Conservation (phyloP, 2,329 filamentous ascomycete species). For the Epichloe scottii region DNA sequence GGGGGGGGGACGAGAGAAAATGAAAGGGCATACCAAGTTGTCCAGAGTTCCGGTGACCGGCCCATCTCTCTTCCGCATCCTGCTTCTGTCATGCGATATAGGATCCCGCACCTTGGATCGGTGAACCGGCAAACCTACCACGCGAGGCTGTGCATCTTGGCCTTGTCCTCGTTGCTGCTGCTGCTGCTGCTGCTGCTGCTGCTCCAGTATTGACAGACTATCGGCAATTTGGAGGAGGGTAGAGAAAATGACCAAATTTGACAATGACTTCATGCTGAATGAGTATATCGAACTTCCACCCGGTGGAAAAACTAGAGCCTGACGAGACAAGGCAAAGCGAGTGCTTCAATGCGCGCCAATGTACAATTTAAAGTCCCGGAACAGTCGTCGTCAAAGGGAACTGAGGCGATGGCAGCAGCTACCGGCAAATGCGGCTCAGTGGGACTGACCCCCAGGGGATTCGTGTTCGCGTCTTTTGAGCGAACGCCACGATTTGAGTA, state of each 20-base stretch:
- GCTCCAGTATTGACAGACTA: slow-evolving; percentile 14
- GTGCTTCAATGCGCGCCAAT: neutral
- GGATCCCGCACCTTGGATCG: slow-evolving; percentile 26
- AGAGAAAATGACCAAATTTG: slow-evolving; percentile 12
- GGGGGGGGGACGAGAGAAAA: neutral
- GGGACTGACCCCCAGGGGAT: slow-evolving; percentile 1
- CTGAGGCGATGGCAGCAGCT: neutral
- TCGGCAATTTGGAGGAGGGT: neutral
- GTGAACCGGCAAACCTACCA: slow-evolving; percentile 33
- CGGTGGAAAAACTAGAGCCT: neutral
- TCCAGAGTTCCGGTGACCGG: slow-evolving; percentile 35
- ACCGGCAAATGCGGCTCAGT: neutral
- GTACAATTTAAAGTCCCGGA: neutral
- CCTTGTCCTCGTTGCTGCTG: slow-evolving; percentile 10
- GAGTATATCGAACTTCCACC: neutral
- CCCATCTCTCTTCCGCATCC: slow-evolving; percentile 25
- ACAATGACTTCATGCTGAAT: slow-evolving; percentile 24
- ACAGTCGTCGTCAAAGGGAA: neutral
- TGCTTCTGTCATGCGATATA: slow-evolving; percentile 26
- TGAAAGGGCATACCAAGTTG: slow-evolving; percentile 35
- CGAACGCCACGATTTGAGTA: neutral
- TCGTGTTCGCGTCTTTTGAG: neutral
- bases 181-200: neutral
- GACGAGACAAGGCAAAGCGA: neutral
- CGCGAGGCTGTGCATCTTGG: slow-evolving; percentile 24